Evolutionary conservation across 169 alveolate species (phyloP), one percentile per base, ranked within the genome.

Genomic region (Neospora caninum): DNA sequence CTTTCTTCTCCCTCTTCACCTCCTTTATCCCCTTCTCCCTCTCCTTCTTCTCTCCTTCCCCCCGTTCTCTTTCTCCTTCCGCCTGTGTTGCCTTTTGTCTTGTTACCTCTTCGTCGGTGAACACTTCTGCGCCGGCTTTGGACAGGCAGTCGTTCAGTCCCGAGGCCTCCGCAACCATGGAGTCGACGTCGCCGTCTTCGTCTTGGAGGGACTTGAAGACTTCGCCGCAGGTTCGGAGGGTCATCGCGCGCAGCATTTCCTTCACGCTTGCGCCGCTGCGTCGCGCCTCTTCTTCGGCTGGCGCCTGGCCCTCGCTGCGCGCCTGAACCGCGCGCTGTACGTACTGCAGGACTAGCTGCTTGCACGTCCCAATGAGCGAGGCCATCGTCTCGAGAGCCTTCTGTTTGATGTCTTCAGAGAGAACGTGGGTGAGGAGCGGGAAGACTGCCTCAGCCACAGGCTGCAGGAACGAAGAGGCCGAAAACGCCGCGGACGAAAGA

Each of bases 351-450:
- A 36, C 89, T 10, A 58, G 20, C 45, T 88, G 53, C 41, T 18
- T 16, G 70, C 92, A 45, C 27, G 84, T 36, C n/a, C 94, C 97
- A 45, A 97, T 97, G 87, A 97, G 94, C n/a, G 97, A 93, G 53
- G 98, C 98, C 95, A 97, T 93, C 16, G 98, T 97, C 29, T 93
- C 93, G 45, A 97, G 94, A 31, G 98, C 97, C 93, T 93, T 96
- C 93, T 97, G 96, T 92, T 96, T 97, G 84, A 97, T 88, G n/a
- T 97, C 98, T 73, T 96, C 97, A 25, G 98, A 95, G 64, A 97
- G 95, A 86, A 96, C 95, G 88, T 95, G 95, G 70, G 95, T 64
- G 87, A 97, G 92, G 82, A 97, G 94, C 13, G 98, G 98, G 88
- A 96, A 36, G 0, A 97, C 95, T 31, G 98, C 97, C 54, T 95